phyloP scores from a whole-genome alignment of 352 stramenopile species.

The Phytopythium boreale region DNA sequence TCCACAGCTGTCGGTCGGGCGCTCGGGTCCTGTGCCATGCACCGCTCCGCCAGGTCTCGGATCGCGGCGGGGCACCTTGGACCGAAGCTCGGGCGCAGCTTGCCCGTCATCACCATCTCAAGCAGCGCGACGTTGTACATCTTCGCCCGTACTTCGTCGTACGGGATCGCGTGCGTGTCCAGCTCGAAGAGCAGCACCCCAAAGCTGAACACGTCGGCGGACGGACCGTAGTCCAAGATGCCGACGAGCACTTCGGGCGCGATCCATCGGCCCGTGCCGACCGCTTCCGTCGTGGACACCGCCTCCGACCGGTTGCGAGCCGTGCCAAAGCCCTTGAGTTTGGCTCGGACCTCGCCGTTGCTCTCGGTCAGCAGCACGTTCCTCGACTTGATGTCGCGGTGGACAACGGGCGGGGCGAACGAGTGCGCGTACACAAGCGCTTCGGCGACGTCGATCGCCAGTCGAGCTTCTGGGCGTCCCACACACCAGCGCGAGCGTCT shows the following conservation, averaged over 20 bases:
- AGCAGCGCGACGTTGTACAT: background rate
- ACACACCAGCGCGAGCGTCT: conserved; percentile 17
- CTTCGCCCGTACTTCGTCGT: background rate
- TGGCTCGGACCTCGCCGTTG: conserved; percentile 1
- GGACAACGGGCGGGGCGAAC: conserved; percentile 7
- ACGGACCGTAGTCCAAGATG: conserved; percentile 47
- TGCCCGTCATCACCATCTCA: background rate
- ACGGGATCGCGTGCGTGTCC: conserved; percentile 10
- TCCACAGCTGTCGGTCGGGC: background rate
- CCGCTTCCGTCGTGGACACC: conserved; percentile 8
- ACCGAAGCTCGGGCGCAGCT: background rate
- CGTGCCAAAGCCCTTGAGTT: conserved; percentile 12
- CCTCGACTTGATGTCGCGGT: conserved; percentile 15
- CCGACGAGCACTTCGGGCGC: conserved; percentile 15
- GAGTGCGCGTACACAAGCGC: conserved; percentile 15
- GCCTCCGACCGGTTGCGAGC: background rate
- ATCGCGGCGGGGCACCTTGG: background rate
- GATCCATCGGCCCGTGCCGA: conserved; percentile 12
- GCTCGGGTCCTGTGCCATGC: conserved; percentile 3
- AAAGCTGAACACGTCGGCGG: conserved; percentile 67
- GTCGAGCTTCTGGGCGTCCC: conserved; percentile 15
- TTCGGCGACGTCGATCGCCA: conserved; percentile 14
- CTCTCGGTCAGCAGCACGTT: conserved; percentile 10
- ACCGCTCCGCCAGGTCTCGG: background rate
- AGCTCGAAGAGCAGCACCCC: conserved; percentile 48